Conservation (phyloP, 352 stramenopile genomes). For the Elongisporangium undulatum region DNA sequence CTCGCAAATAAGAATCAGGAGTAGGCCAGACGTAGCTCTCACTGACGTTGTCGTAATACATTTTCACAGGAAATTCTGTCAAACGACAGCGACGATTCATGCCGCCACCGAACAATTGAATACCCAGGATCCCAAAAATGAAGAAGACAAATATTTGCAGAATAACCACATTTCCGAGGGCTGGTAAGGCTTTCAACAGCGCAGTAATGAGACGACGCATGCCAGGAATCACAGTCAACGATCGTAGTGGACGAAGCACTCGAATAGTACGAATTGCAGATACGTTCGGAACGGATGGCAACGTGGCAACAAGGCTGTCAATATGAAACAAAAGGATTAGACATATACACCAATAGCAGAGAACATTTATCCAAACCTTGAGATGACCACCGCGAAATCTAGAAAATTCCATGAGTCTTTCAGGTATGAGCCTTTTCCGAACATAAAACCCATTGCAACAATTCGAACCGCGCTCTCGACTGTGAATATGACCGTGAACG, state of each 20-base stretch:
- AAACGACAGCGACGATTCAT: conserved; percentile 82
- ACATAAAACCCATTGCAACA: conserved; percentile 74
- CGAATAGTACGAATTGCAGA: conserved; percentile 84
- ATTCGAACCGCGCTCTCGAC: conserved; percentile 90
- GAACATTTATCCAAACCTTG: conserved; percentile 35
- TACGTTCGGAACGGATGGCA: conserved; percentile 72
- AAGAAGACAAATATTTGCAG: conserved; percentile 90
- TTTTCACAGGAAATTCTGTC: conserved; percentile 64
- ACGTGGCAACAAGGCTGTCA: conserved; percentile 38
- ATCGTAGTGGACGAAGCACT: conserved; percentile 85
- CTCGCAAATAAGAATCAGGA: conserved; percentile 30
- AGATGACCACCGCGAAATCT: conserved; percentile 91
- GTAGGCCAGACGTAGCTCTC: conserved; percentile 40
- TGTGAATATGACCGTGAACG: conserved; percentile 89
- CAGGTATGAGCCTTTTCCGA: conserved; percentile 63
- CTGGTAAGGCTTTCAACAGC: conserved; percentile 79
- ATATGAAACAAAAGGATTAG: conserved; percentile 2
- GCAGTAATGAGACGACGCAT: conserved; percentile 79
- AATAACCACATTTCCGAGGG: conserved; percentile 87
- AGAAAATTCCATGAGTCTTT: conserved; percentile 89
- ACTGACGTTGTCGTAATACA: conserved; percentile 12
- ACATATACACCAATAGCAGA: neutral
- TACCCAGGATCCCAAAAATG: conserved; percentile 88
- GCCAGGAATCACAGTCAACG: conserved; percentile 81
- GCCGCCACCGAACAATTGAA: conserved; percentile 83